Base-by-base conservation (phyloP, 192 early-diverging fungal genomes). In the Coemansia sp. region DNA sequence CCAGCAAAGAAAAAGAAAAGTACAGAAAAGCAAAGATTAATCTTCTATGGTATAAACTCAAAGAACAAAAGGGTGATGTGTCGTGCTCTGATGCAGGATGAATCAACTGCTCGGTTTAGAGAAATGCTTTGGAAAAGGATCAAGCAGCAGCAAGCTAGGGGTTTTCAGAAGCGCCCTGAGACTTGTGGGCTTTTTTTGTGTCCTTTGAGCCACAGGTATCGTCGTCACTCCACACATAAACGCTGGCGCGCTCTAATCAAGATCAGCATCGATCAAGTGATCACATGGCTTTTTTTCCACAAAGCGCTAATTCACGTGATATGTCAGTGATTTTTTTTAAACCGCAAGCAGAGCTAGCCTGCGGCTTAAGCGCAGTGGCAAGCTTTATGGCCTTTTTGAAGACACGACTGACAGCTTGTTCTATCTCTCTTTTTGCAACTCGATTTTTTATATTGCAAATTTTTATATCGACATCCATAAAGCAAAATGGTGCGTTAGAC, bases 401-500 rank as follows among this genome's bases (percentile, higher is more conserved):
- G 51, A 22, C 51, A n/a, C 56, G 33, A 3, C 32, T 31, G 33
- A 33, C 11, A n/a, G 1, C 7, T 8, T 6, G 56, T n/a, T 51
- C 64, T 32, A 55, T 63, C 55, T 55, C 52, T 64, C 67, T 65
- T 70, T 61, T 70, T 70, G 58, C 57, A 63, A 55, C 56, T 65
- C 48, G 45, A 67, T 18, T 64, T 64, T 61, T 67, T 66, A 50
- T 60, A 28, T 71, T 59, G 48, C 64, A 67, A 50, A 57, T 36
- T 63, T 63, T 60, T 50, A 62, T 33, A 57, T 50, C 60, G 30
- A 68, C 72, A 74, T 74, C 72, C 72, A 68, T 68, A 67, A 55
- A 58, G 32, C 32, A 73, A 63, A 74, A 74, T 74, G 72, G 72
- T 74, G 66, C 72, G 72, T 68, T 56, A 29, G 36, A 20, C 31